Percentiles rank a stretch among this genome's conserved stretches.
These are phyloP conservation scores for Biscutella laevigata DNA, from an alignment of 441 rosid genomes.

Conservation along the genomic window DNA sequence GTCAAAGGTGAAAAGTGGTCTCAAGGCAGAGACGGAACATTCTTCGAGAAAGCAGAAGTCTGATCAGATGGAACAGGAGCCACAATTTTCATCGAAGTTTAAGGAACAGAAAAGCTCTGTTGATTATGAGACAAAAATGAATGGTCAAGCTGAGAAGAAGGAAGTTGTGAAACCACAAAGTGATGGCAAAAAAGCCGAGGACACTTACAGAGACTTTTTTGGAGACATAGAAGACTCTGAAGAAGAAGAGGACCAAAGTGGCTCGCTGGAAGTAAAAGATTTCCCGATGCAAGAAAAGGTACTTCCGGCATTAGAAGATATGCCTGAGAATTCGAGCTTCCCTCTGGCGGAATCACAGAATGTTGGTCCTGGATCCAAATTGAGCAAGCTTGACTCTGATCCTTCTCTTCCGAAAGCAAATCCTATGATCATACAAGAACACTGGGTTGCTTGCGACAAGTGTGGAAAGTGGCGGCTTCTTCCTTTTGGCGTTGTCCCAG, in stretches of 20 bases:
- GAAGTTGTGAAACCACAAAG: constrained; percentile 40
- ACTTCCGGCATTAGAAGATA: constrained; percentile 21
- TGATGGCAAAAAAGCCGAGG: constrained; percentile 42
- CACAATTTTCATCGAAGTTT: constrained; percentile 38
- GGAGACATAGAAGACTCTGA: constrained; percentile 67
- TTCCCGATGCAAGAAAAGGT: constrained; percentile 33
- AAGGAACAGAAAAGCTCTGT: constrained; percentile 34
- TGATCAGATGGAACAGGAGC: constrained; percentile 42
- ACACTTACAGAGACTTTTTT: constrained; percentile 62
- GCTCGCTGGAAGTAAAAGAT: constrained; percentile 36
- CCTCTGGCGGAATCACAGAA: constrained; percentile 28
- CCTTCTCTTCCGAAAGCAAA: constrained; percentile 35
- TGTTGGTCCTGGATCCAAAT: constrained; percentile 28
- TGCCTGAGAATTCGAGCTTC: constrained; percentile 35
- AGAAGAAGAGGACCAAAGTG: constrained; percentile 42
- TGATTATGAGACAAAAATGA: constrained; percentile 43
- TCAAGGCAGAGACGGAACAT: constrained; percentile 33
- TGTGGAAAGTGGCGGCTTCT: constrained; percentile 94
- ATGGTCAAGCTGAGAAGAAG: constrained; percentile 34
- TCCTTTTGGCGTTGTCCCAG: constrained; percentile 55
- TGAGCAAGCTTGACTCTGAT: constrained; percentile 32
- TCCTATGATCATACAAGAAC: constrained; percentile 56
- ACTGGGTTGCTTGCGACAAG: constrained; percentile 92
- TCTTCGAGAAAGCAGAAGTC: constrained; percentile 36
- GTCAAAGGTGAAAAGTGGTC: constrained; percentile 34